phyloP scores from a whole-genome alignment of 768 basidiomycete species.

The Lactarius pseudohatsudake region DNA sequence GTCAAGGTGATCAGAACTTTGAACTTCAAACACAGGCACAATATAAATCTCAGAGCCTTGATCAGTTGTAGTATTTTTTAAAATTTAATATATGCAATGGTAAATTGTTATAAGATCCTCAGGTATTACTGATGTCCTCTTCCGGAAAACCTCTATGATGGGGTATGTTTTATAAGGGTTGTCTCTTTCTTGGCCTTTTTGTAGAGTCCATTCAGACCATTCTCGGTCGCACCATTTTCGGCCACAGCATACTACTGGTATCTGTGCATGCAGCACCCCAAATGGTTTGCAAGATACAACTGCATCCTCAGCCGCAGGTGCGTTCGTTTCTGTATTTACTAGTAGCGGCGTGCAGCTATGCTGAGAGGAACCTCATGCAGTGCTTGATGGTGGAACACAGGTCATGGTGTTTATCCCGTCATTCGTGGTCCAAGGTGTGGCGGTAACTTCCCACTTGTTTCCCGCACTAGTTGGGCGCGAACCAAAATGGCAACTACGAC shows the following conservation, averaged over 20 bases:
- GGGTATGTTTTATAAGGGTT: no score
- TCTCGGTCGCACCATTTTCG: no score
- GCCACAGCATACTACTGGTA: slow-evolving; percentile 35
- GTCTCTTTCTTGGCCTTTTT: no score
- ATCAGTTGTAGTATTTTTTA: background rate
- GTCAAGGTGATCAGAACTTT: slow-evolving; percentile 2
- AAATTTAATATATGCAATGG: no score
- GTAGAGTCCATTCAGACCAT: no score
- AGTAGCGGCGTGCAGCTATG: background rate
- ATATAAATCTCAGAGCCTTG: slow-evolving; percentile 12
- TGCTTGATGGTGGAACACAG: slow-evolving; percentile 45
- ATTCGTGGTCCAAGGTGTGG: slow-evolving; percentile 43
- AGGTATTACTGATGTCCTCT: no score
- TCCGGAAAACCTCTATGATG: no score
- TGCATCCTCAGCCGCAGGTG: slow-evolving; percentile 40
- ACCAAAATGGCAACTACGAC: slow-evolving; percentile 46
- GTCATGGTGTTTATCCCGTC: slow-evolving; percentile 47
- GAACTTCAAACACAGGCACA: slow-evolving; percentile 19
- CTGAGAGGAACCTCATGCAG: slow-evolving; percentile 39
- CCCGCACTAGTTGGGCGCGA: slow-evolving; percentile 57
- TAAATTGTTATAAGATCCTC: no score
- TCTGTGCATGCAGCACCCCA: slow-evolving; percentile 40
- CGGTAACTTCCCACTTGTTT: slow-evolving; percentile 51
- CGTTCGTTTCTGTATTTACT: background rate
- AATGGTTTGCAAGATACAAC: slow-evolving; percentile 44